These are phyloP conservation scores for Tulasnella sp. DNA, from an alignment of 768 basidiomycete genomes.

Conservation along the genomic window DNA sequence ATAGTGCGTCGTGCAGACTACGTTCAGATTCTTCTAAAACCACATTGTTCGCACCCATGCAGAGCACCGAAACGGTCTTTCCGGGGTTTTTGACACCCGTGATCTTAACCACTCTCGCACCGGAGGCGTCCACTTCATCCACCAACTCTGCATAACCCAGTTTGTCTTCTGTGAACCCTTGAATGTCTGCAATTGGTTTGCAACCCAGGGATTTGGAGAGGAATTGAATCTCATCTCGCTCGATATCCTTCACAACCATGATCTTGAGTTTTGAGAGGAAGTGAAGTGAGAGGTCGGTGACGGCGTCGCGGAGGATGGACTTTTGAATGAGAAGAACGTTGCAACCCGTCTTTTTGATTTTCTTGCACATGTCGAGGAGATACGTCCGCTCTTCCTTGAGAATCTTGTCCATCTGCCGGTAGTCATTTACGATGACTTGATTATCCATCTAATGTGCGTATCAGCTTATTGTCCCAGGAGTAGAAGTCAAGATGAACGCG, in stretches of 20 bases:
- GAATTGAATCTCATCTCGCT: slow-evolving; percentile 97
- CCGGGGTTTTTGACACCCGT: slow-evolving; percentile 92
- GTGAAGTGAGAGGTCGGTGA: slow-evolving; percentile 91
- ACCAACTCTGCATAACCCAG: slow-evolving; percentile 92
- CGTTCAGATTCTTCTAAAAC: slow-evolving; percentile 96
- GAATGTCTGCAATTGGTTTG: slow-evolving; percentile 95
- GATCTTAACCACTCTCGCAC: slow-evolving; percentile 84
- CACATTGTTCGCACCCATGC: slow-evolving; percentile 82
- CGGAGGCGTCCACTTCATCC: slow-evolving; percentile 71
- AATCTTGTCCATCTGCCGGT: slow-evolving; percentile 99
- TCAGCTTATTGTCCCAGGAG: slow-evolving; percentile 6
- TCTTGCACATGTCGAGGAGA: slow-evolving; percentile 94
- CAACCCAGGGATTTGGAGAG: slow-evolving; percentile 87
- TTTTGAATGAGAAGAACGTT: slow-evolving; percentile 99
- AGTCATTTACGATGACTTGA: slow-evolving; percentile 97
- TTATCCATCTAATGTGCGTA: slow-evolving; percentile 78
- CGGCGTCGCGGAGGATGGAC: slow-evolving; percentile 97
- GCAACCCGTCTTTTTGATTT: slow-evolving; percentile 99
- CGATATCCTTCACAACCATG: slow-evolving; percentile 91
- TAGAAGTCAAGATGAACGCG: slow-evolving; percentile 22
- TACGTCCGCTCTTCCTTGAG: slow-evolving; percentile 98
- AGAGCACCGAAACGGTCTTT: slow-evolving; percentile 88
- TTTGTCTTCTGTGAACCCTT: slow-evolving; percentile 95
- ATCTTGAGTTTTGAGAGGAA: slow-evolving; percentile 97
- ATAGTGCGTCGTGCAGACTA: slow-evolving; percentile 96